Conservation (phyloP, 495 filamentous ascomycete species). For the Glutinoglossum americanum region DNA sequence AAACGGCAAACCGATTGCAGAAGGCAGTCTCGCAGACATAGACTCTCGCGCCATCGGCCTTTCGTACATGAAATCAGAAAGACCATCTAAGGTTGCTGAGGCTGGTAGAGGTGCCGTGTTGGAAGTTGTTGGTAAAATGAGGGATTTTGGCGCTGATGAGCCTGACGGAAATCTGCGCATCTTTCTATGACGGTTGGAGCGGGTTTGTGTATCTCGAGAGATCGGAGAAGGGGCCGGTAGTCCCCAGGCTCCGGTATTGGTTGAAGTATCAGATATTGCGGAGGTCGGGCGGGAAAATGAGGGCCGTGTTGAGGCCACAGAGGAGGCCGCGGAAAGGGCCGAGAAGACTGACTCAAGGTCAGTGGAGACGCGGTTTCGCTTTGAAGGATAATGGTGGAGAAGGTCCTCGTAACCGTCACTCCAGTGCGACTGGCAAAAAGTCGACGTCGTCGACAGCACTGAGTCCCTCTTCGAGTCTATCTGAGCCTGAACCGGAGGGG, state of each 20-base stretch:
- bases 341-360: background rate
- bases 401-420: conserved; percentile 1
- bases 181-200: background rate
- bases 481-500: conserved; percentile 7
- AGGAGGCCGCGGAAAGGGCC: background rate
- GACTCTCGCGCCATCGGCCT: background rate
- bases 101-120: background rate
- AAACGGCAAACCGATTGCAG: background rate
- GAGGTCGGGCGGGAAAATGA: background rate
- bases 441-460: background rate
- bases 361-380: background rate
- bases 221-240: background rate
- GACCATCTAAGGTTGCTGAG: background rate
- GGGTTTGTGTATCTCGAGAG: background rate
- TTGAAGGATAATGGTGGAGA: conserved; percentile 1
- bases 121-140: conserved; percentile 4
- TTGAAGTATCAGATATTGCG: background rate
- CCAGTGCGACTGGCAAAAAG: background rate
- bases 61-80: background rate
- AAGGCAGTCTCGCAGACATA: background rate
- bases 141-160: background rate
- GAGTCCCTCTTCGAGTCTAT: background rate
- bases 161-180: conserved; percentile 3
- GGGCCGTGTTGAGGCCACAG: background rate
- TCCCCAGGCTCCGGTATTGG: background rate